These are phyloP conservation scores for Flammula alnicola DNA, from an alignment of 1,284 basidiomycete species.

Conservation along the genomic window DNA sequence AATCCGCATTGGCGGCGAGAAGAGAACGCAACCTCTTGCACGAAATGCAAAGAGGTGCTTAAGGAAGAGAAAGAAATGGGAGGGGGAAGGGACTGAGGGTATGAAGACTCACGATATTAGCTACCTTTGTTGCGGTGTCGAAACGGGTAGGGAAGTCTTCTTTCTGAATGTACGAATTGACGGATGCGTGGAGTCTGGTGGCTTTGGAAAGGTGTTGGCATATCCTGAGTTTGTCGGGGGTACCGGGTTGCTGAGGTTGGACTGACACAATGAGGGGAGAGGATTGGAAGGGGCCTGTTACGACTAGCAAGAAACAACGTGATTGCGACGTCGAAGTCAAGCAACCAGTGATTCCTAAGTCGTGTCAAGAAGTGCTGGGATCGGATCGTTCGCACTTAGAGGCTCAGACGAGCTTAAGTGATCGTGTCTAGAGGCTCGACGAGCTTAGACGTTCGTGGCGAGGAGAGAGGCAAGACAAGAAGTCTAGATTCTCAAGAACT, in stretches of 20 bases:
- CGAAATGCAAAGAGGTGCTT: constrained; percentile 1
- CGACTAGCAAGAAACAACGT: no score
- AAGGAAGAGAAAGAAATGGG: not conserved
- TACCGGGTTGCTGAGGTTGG: constrained; percentile 19
- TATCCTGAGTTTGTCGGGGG: constrained; percentile 22
- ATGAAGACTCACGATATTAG: constrained; percentile 16
- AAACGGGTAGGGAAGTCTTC: constrained; percentile 19
- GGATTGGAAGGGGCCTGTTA: constrained; percentile 26
- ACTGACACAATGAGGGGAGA: constrained; percentile 22
- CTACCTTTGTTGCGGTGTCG: constrained; percentile 15
- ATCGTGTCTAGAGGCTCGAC: no score
- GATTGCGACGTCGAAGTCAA: no score
- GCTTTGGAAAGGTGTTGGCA: constrained; percentile 23
- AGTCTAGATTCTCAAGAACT: no score
- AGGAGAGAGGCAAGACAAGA: no score
- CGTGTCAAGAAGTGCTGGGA: no score
- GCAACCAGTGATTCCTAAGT: no score
- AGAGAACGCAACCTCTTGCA: no score
- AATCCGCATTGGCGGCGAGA: no score
- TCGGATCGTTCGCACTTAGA: no score
- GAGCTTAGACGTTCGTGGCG: no score
- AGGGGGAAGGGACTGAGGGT: not conserved
- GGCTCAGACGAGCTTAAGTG: no score
- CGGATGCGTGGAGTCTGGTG: constrained; percentile 7
- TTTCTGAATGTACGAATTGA: constrained; percentile 18